Conservation (phyloP, 768 basidiomycete species). For the Coprinellus micaceus region DNA sequence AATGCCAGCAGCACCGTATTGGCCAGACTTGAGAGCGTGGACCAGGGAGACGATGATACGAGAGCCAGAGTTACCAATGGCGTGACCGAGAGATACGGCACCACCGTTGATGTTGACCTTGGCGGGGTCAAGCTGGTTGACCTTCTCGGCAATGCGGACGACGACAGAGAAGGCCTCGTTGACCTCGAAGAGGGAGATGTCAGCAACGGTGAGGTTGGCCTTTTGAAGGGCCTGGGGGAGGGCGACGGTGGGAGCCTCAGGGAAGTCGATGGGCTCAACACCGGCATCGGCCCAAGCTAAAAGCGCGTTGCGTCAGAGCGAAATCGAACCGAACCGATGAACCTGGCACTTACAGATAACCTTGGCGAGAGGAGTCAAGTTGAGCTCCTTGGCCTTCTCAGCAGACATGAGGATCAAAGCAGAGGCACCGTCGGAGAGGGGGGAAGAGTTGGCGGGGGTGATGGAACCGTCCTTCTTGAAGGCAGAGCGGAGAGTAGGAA, state of each 20-base stretch:
- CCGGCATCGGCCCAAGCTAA: slow-evolving; percentile 96
- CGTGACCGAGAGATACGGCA: slow-evolving; percentile 93
- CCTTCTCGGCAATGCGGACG: slow-evolving; percentile 85
- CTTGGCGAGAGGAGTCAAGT: slow-evolving; percentile 90
- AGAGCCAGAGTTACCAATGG: slow-evolving; percentile 93
- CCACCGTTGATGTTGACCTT: slow-evolving; percentile 94
- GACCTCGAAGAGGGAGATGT: slow-evolving; percentile 91
- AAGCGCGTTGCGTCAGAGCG: slow-evolving; percentile 7
- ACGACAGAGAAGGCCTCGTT: slow-evolving; percentile 99
- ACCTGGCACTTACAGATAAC: slow-evolving; percentile 70
- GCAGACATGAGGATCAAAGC: slow-evolving; percentile 94
- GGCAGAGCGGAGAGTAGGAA: slow-evolving; percentile 81
- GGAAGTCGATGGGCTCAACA: slow-evolving; percentile 96
- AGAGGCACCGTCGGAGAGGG: slow-evolving; percentile 92
- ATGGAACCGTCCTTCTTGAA: slow-evolving; percentile 89
- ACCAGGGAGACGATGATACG: slow-evolving; percentile 92
- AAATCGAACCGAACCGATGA: slow-evolving; percentile 8
- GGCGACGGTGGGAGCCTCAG: slow-evolving; percentile 88
- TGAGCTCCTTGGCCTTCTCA: slow-evolving; percentile 87
- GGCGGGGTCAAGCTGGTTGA: slow-evolving; percentile 74
- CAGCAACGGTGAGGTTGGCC: slow-evolving; percentile 76
- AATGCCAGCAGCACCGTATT: slow-evolving; percentile 94
- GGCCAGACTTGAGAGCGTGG: slow-evolving; percentile 85
- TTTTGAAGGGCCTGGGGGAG: slow-evolving; percentile 83
- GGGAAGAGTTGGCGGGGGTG: slow-evolving; percentile 96